Conservation (phyloP, 139 green algal genomes). For the Limnomonas spitsbergensis region DNA sequence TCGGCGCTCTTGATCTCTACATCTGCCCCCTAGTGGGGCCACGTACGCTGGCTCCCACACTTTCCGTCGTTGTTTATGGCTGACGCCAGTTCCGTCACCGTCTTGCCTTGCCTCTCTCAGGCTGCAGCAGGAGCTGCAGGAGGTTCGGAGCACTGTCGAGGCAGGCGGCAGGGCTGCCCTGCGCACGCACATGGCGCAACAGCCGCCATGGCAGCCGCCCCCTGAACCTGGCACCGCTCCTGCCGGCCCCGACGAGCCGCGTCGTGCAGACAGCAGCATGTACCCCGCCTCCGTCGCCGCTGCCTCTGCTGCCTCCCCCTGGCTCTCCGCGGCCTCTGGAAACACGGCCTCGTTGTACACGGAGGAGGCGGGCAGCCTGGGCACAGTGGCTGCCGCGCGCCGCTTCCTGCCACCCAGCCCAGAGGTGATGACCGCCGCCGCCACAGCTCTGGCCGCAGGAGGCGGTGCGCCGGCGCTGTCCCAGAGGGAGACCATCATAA, state of each 20-base stretch:
- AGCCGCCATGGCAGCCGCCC: neutral
- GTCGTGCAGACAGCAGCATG: too few species aligned
- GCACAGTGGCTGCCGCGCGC: neutral
- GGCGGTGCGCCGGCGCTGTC: neutral
- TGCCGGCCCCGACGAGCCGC: neutral
- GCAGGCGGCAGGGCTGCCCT: too few species aligned
- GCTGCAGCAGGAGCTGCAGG: too few species aligned
- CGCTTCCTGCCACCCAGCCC: neutral
- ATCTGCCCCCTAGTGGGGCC: too few species aligned
- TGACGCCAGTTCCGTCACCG: too few species aligned
- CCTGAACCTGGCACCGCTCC: neutral
- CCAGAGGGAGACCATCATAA: too few species aligned
- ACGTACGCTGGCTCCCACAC: too few species aligned
- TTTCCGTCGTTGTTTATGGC: too few species aligned
- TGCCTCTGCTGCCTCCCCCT: neutral
- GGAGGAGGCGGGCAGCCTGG: neutral
- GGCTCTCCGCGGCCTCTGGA: neutral
- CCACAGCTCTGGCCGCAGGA: neutral
- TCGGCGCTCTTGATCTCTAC: too few species aligned
- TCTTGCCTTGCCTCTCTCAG: too few species aligned
- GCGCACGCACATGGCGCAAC: neutral
- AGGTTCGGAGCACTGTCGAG: too few species aligned
- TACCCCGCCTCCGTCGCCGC: neutral
- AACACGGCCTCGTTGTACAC: neutral
- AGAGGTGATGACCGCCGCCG: neutral